Evolutionary conservation across 164 flowering plant genomes (phyloP).

Genomic region (Annona cherimola): DNA sequence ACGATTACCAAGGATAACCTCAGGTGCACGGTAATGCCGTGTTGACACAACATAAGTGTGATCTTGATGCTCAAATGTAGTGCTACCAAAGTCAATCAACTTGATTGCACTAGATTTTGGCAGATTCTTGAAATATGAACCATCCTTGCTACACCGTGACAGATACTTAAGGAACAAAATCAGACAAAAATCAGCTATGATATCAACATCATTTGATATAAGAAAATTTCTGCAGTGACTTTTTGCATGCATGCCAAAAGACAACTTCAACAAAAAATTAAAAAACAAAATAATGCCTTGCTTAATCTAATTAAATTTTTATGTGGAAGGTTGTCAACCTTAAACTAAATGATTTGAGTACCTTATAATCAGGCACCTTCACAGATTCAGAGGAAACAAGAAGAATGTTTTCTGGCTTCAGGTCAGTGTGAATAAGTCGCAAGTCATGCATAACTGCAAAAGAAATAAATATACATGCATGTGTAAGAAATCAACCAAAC

Average conservation of each 20-base stretch:
- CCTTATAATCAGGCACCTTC: slow-evolving; percentile 90
- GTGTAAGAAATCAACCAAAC: background rate
- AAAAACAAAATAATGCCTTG: background rate
- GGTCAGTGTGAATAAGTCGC: slow-evolving; percentile 82
- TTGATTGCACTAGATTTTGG: slow-evolving; percentile 87
- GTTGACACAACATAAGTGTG: slow-evolving; percentile 82
- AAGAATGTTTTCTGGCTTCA: slow-evolving; percentile 94
- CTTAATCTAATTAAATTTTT: background rate
- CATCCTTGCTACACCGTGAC: slow-evolving; percentile 56
- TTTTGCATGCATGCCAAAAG: background rate
- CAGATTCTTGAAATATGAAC: slow-evolving; percentile 65
- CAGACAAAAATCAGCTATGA: slow-evolving; percentile 1
- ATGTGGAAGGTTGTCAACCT: background rate
- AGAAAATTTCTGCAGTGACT: background rate
- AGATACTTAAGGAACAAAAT: slow-evolving; percentile 36
- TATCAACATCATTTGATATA: background rate
- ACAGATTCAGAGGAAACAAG: slow-evolving; percentile 76
- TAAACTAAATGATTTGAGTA: slow-evolving; percentile 14
- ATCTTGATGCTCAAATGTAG: slow-evolving; percentile 81
- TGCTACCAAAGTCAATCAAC: slow-evolving; percentile 95
- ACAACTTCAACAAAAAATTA: background rate
- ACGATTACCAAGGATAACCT: slow-evolving; percentile 65
- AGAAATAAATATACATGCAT: background rate
- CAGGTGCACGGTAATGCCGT: slow-evolving; percentile 74
- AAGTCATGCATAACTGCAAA: slow-evolving; percentile 91